Evolutionary conservation across 2,329 filamentous ascomycete genomes (phyloP).

Genomic region (Fusarium sp.): DNA sequence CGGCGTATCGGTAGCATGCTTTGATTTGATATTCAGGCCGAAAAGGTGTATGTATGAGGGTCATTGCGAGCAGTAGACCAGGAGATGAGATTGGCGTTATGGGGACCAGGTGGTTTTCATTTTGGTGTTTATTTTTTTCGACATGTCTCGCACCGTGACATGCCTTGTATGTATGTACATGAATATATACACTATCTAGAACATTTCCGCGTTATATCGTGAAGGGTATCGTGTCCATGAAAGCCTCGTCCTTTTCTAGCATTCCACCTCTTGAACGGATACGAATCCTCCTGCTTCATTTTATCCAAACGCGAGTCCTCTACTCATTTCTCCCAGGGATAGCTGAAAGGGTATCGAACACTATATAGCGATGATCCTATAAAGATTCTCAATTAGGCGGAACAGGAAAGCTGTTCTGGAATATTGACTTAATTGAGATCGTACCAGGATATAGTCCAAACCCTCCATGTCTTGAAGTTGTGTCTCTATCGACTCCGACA

Average conservation of each 20-base stretch:
- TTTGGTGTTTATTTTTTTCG: constrained; percentile 5
- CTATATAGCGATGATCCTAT: neutral
- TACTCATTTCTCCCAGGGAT: neutral
- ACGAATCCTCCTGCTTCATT: neutral
- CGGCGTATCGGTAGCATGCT: constrained; percentile 5
- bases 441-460: neutral
- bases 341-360: neutral
- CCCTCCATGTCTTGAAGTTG: neutral
- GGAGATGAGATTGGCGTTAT: constrained; percentile 2
- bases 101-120: neutral
- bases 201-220: constrained; percentile 21
- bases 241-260: neutral
- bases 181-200: constrained; percentile 9
- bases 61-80: neutral
- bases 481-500: neutral
- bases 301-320: neutral
- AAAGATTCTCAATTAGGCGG: neutral
- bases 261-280: neutral
- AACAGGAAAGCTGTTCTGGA: neutral
- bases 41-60: neutral
- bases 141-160: neutral
- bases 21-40: neutral
- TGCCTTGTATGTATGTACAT: constrained; percentile 4
- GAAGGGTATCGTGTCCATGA: constrained; percentile 22
- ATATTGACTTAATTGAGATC: neutral